phyloP scores from a whole-genome alignment of 805 yeast species.

The Candida xyloterini region DNA sequence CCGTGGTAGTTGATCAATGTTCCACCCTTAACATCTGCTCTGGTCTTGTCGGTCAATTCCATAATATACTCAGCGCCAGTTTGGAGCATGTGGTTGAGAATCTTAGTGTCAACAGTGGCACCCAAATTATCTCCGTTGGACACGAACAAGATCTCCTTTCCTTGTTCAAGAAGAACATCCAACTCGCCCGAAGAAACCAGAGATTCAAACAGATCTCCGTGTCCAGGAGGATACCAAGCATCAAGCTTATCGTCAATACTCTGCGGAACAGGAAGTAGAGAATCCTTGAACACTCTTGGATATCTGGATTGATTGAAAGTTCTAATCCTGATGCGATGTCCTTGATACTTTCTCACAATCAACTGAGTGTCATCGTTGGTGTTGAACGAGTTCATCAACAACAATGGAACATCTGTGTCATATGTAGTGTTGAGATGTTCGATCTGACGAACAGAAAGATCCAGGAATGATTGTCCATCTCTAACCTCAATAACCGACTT shows the following conservation, averaged over 20 bases:
- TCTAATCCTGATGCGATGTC: constrained; percentile 90
- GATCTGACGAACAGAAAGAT: constrained; percentile 93
- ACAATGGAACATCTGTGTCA: constrained; percentile 91
- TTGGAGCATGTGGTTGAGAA: constrained; percentile 89
- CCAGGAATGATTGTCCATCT: constrained; percentile 96
- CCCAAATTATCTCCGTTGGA: constrained; percentile 98
- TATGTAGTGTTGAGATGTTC: constrained; percentile 88
- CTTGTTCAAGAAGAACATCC: constrained; percentile 84
- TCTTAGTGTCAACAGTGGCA: constrained; percentile 92
- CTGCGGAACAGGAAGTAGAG: constrained; percentile 92
- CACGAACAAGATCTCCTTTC: constrained; percentile 91
- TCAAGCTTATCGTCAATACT: constrained; percentile 68
- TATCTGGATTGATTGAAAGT: constrained; percentile 97
- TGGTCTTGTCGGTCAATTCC: constrained; percentile 98
- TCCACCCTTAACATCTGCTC: constrained; percentile 99
- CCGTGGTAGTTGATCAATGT: constrained; percentile 96
- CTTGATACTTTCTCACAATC: constrained; percentile 93
- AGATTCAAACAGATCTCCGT: constrained; percentile 94
- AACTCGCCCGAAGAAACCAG: constrained; percentile 87
- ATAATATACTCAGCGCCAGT: constrained; percentile 91
- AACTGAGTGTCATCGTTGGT: constrained; percentile 94
- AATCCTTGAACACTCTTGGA: constrained; percentile 94
- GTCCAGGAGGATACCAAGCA: constrained; percentile 99
- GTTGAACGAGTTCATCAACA: constrained; percentile 98
- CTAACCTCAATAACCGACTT: constrained; percentile 97